Percentiles rank a stretch among this genome's conserved stretches.
Evolutionary conservation across 2,329 filamentous ascomycete genomes (phyloP).

Genomic region (Volutella citrinella): DNA sequence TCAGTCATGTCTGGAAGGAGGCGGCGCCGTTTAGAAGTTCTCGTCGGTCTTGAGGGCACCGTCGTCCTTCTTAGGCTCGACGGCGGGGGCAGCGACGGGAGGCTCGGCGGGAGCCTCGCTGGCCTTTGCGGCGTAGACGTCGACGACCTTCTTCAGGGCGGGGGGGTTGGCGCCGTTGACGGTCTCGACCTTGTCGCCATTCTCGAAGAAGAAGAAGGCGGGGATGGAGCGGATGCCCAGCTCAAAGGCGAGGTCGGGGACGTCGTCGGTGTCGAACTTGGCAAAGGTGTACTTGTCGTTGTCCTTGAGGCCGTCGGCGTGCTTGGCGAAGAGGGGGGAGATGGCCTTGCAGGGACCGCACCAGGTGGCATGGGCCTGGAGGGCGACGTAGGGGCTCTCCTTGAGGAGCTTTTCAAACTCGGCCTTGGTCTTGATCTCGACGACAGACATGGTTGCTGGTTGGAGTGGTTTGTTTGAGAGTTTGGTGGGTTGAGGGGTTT

Average conservation of each 20-base stretch:
- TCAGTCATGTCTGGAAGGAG: too few species aligned
- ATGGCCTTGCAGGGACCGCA: slow-evolving; percentile 61
- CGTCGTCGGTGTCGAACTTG: slow-evolving; percentile 57
- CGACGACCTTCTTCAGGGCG: slow-evolving; percentile 29
- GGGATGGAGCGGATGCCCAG: slow-evolving; percentile 56
- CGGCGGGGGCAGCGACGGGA: slow-evolving; percentile 15
- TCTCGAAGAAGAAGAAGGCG: slow-evolving; percentile 59
- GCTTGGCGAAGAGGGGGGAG: slow-evolving; percentile 50
- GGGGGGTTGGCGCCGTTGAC: slow-evolving; percentile 38
- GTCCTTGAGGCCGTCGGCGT: slow-evolving; percentile 37
- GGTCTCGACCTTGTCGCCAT: slow-evolving; percentile 45
- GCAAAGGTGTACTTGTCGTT: slow-evolving; percentile 50
- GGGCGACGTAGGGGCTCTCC: slow-evolving; percentile 47
- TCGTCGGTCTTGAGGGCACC: slow-evolving; percentile 13
- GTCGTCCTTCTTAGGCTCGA: slow-evolving; percentile 7
- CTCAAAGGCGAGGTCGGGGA: slow-evolving; percentile 46
- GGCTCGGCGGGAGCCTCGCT: too few species aligned
- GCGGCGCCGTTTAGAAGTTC: slow-evolving; percentile 13
- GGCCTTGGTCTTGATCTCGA: slow-evolving; percentile 38
- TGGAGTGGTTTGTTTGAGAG: slow-evolving; percentile 4
- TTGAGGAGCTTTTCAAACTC: slow-evolving; percentile 49
- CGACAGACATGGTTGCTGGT: slow-evolving; percentile 29
- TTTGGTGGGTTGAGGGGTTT: slow-evolving; percentile 17
- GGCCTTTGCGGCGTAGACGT: slow-evolving; percentile 23
- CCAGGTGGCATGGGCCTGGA: slow-evolving; percentile 60